Percentiles rank a stretch among this genome's conserved stretches.
phyloP scores from a whole-genome alignment of 2,329 filamentous ascomycete species.

The Venturia asperata region DNA sequence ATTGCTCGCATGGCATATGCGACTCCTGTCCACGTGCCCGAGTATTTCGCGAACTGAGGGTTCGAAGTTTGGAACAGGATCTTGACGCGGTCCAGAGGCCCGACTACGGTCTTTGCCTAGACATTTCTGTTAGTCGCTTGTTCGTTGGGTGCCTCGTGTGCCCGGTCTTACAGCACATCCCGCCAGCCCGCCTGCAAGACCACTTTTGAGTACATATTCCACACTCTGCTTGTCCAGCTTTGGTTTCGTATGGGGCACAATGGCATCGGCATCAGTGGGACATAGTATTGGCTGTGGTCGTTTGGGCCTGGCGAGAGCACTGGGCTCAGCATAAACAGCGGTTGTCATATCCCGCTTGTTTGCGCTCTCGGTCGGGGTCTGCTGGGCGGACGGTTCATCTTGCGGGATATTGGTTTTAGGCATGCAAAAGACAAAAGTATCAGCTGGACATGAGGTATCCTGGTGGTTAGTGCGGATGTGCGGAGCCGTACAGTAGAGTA shows the following conservation, averaged over 20 bases:
- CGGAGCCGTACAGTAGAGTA: constrained; percentile 1
- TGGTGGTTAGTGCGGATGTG: background rate
- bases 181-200: constrained; percentile 79
- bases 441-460: constrained; percentile 3
- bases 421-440: constrained; percentile 4
- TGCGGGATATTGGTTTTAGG: background rate
- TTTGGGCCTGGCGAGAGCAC: background rate
- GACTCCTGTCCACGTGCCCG: constrained; percentile 79
- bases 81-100: constrained; percentile 93
- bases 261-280: constrained; percentile 47
- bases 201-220: constrained; percentile 78
- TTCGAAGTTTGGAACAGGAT: constrained; percentile 97
- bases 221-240: constrained; percentile 62
- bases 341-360: constrained; percentile 11
- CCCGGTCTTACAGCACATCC: constrained; percentile 71
- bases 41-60: constrained; percentile 88
- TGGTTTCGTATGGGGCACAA: constrained; percentile 35
- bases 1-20: constrained; percentile 79
- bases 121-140: constrained; percentile 17
- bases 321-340: constrained; percentile 7
- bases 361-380: background rate
- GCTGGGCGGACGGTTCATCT: constrained; percentile 9
- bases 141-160: background rate
- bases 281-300: constrained; percentile 36
- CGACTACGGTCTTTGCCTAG: constrained; percentile 91